phyloP scores from a whole-genome alignment of 1,284 basidiomycete genomes.

The Rhizoctonia solani region DNA sequence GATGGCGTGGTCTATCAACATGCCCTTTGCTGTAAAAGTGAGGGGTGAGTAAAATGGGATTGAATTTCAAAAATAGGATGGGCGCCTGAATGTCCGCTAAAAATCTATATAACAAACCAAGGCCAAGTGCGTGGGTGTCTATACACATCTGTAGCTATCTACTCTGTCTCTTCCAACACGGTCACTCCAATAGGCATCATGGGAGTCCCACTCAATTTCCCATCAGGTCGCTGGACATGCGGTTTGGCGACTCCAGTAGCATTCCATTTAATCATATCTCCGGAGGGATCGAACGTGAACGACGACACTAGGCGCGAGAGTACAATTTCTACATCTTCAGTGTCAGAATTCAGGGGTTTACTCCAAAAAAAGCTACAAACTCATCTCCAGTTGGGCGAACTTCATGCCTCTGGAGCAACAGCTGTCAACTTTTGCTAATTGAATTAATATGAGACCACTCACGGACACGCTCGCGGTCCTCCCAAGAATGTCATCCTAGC shows the following conservation, averaged over 20 bases:
- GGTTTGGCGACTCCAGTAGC: not conserved
- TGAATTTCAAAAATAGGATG: too few species aligned
- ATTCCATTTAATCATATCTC: not conserved
- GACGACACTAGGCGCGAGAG: not conserved
- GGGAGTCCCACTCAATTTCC: not conserved
- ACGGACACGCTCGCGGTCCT: conserved; percentile 4
- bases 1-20: too few species aligned
- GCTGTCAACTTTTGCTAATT: too few species aligned
- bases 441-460: too few species aligned
- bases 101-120: too few species aligned
- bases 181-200: not conserved
- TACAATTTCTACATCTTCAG: conserved; percentile 7
- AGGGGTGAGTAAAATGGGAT: too few species aligned
- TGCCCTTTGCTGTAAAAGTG: too few species aligned
- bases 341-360: too few species aligned
- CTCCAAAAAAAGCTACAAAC: not conserved
- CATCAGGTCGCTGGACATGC: not conserved
- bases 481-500: conserved; percentile 9
- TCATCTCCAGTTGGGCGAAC: conserved; percentile 11
- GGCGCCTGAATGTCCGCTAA: too few species aligned
- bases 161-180: not conserved
- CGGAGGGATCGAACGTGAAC: conserved; percentile 3
- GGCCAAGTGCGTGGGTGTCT: too few species aligned
- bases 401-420: conserved; percentile 5
- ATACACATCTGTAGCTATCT: too few species aligned